These are phyloP conservation scores for Lagenidium giganteum DNA, from an alignment of 352 stramenopile genomes.

Conservation along the genomic window DNA sequence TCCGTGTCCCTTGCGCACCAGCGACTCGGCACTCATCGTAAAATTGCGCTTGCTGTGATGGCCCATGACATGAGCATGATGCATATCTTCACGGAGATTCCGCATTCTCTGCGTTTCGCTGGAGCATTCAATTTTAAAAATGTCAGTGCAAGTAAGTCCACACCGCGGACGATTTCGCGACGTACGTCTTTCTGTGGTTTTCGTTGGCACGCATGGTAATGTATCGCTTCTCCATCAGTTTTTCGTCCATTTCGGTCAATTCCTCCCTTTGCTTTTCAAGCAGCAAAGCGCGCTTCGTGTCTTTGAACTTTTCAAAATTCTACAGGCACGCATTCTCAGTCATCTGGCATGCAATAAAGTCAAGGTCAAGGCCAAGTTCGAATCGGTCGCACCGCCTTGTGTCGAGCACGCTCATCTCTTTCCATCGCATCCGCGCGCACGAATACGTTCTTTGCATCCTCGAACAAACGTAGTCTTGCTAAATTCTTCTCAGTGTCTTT, in stretches of 20 bases:
- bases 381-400: slow-evolving; percentile 19
- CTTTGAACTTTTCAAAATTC: slow-evolving; percentile 60
- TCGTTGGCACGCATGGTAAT: slow-evolving; percentile 55
- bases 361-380: no score
- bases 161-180: no score
- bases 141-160: no score
- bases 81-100: slow-evolving; percentile 61
- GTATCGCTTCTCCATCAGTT: slow-evolving; percentile 70
- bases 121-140: no score
- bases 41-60: slow-evolving; percentile 58
- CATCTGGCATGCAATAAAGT: no score
- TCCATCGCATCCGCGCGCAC: slow-evolving; percentile 52
- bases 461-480: slow-evolving; percentile 50
- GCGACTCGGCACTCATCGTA: slow-evolving; percentile 35
- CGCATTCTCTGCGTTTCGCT: slow-evolving; percentile 69
- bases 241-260: slow-evolving; percentile 51
- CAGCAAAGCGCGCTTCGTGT: slow-evolving; percentile 42
- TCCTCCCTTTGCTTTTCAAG: slow-evolving; percentile 52
- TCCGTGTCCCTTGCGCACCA: slow-evolving; percentile 33
- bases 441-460: slow-evolving; percentile 74
- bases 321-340: no score
- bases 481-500: slow-evolving; percentile 72
- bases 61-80: slow-evolving; percentile 55
- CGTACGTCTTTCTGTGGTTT: slow-evolving; percentile 47
- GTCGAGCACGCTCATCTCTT: slow-evolving; percentile 38